A percentile compares a stretch with the other conserved stretches of the same genome.
These are phyloP conservation scores for Anisodus acutangulus DNA, from an alignment of 257 asterid genomes.

Conservation along the genomic window DNA sequence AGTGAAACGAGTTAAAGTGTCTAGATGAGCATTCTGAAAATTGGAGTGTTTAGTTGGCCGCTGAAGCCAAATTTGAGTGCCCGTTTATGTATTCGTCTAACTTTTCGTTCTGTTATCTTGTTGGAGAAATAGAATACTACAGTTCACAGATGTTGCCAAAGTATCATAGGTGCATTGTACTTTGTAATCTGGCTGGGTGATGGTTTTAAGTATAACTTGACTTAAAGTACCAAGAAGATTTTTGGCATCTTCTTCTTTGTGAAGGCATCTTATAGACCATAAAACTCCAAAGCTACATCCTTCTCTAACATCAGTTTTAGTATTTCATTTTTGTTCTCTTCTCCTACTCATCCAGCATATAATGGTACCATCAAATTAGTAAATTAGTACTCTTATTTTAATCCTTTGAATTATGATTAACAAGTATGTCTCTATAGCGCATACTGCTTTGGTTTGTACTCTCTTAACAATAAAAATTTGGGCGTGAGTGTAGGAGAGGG, in stretches of 20 bases:
- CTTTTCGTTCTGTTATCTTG: not conserved
- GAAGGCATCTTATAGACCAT: conserved; percentile 23
- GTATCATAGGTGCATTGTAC: not conserved
- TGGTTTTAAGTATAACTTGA: not conserved
- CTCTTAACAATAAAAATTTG: not conserved
- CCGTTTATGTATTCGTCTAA: no score
- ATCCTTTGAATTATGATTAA: not conserved
- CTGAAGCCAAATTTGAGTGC: no score
- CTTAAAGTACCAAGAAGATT: not conserved
- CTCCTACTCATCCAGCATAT: not conserved
- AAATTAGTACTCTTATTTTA: not conserved
- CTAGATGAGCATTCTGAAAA: no score
- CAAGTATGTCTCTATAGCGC: not conserved
- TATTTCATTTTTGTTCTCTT: not conserved
- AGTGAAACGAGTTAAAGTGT: no score
- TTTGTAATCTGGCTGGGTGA: not conserved
- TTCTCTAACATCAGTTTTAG: not conserved
- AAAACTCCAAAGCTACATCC: not conserved
- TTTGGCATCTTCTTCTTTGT: not conserved
- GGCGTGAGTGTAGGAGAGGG: no score
- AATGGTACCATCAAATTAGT: not conserved
- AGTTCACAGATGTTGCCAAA: not conserved
- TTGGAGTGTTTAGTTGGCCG: no score
- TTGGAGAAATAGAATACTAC: not conserved
- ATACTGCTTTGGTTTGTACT: not conserved